These are phyloP conservation scores for Friedmanniomyces simplex DNA, from an alignment of 495 filamentous ascomycete species.

Conservation along the genomic window DNA sequence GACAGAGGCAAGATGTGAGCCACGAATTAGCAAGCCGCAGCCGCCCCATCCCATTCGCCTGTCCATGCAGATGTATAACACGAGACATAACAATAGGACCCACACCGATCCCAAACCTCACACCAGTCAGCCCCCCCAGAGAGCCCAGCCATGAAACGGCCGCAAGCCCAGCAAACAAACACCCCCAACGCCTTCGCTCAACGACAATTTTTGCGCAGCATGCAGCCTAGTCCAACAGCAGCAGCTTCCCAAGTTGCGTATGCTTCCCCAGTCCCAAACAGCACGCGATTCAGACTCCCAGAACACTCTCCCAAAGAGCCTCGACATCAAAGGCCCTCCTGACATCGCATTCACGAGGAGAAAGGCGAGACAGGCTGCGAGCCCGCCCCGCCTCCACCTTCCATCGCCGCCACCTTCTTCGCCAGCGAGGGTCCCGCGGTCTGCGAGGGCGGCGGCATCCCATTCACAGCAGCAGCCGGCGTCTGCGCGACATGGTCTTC, in stretches of 20 bases:
- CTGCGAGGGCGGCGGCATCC: not conserved
- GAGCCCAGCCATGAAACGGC: too few relatives aligned
- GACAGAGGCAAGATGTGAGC: too few relatives aligned
- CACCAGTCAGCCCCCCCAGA: too few relatives aligned
- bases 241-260: not conserved
- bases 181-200: not conserved
- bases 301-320: not conserved
- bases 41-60: too few relatives aligned
- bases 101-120: too few relatives aligned
- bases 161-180: too few relatives aligned
- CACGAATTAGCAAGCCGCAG: too few relatives aligned
- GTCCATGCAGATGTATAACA: too few relatives aligned
- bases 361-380: slow-evolving; percentile 2
- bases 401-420: not conserved
- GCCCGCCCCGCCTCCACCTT: not conserved
- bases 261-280: not conserved
- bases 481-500: not conserved
- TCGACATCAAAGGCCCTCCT: not conserved
- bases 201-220: not conserved
- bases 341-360: not conserved
- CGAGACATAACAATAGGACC: too few relatives aligned
- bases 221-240: not conserved
- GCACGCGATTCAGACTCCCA: not conserved
- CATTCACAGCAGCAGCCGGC: not conserved
- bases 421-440: not conserved